Evolutionary conservation across 2,329 filamentous ascomycete species (phyloP).

Genomic region (Cladophialophora psammophila): DNA sequence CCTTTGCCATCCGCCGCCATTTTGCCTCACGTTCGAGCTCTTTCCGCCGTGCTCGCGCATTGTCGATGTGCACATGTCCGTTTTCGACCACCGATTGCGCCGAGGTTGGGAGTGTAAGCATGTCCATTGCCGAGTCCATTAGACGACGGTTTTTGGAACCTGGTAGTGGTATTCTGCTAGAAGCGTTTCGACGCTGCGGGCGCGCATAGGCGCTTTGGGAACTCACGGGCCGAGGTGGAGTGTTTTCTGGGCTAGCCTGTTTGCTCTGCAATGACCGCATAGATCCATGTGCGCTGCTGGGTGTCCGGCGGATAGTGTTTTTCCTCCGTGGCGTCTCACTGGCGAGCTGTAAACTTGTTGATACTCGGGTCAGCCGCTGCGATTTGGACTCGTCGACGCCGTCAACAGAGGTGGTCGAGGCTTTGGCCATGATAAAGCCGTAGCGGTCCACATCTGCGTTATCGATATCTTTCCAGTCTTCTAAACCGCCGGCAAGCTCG

Average conservation of each 20-base stretch:
- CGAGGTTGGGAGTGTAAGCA: slow-evolving; percentile 63
- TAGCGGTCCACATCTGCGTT: slow-evolving; percentile 69
- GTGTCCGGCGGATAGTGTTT: slow-evolving; percentile 58
- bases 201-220: slow-evolving; percentile 53
- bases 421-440: slow-evolving; percentile 62
- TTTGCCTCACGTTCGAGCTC: slow-evolving; percentile 70
- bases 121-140: slow-evolving; percentile 68
- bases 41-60: slow-evolving; percentile 50
- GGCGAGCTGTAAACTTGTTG: slow-evolving; percentile 64
- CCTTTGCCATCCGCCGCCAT: slow-evolving; percentile 71
- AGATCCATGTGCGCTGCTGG: slow-evolving; percentile 55
- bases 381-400: slow-evolving; percentile 41
- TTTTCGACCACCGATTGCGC: slow-evolving; percentile 54
- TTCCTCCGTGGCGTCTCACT: slow-evolving; percentile 63
- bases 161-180: slow-evolving; percentile 58
- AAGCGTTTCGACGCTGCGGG: slow-evolving; percentile 50
- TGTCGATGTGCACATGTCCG: slow-evolving; percentile 46
- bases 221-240: slow-evolving; percentile 41
- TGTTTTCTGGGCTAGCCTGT: slow-evolving; percentile 45
- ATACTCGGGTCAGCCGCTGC: slow-evolving; percentile 63
- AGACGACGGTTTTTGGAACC: slow-evolving; percentile 54
- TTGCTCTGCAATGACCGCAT: slow-evolving; percentile 48
- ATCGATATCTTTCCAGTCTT: slow-evolving; percentile 69
- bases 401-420: slow-evolving; percentile 37
- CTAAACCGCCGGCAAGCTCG: slow-evolving; percentile 68